These are phyloP conservation scores for Amniculicola lignicola DNA, from an alignment of 495 filamentous ascomycete species.

Conservation along the genomic window DNA sequence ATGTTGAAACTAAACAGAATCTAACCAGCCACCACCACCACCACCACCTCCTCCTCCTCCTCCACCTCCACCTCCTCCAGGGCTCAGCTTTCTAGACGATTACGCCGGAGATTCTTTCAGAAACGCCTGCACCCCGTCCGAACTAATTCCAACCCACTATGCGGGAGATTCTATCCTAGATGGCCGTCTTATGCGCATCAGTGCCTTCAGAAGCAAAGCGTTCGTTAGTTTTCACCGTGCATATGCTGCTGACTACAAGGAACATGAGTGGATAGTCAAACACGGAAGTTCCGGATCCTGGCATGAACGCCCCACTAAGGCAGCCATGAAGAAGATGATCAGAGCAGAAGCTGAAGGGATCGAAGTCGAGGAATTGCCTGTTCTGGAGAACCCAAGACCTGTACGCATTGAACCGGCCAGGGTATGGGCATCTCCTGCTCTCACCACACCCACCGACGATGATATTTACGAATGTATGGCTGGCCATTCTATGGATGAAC, in stretches of 20 bases:
- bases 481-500: slow-evolving; percentile 8
- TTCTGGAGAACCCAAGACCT: slow-evolving; percentile 1
- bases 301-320: slow-evolving; percentile 8
- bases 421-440: slow-evolving; percentile 23
- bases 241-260: slow-evolving; percentile 12
- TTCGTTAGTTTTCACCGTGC: slow-evolving; percentile 8
- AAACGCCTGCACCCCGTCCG: slow-evolving; percentile 5
- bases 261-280: slow-evolving; percentile 15
- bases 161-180: slow-evolving; percentile 17
- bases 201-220: slow-evolving; percentile 17
- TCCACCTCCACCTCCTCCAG: slow-evolving; percentile 8
- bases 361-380: neutral
- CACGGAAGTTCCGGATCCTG: slow-evolving; percentile 1
- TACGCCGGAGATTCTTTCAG: neutral
- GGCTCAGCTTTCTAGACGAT: neutral
- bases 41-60: slow-evolving; percentile 15
- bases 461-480: slow-evolving; percentile 27
- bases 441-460: slow-evolving; percentile 27
- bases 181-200: slow-evolving; percentile 6
- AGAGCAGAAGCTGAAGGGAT: neutral
- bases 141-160: slow-evolving; percentile 19
- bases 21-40: neutral
- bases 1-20: neutral
- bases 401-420: slow-evolving; percentile 8
- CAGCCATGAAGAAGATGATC: neutral